Evolutionary conservation across 176 grass and related monocot species (phyloP), one percentile per base, ranked within the genome.

Genomic region (Avena eriantha): DNA sequence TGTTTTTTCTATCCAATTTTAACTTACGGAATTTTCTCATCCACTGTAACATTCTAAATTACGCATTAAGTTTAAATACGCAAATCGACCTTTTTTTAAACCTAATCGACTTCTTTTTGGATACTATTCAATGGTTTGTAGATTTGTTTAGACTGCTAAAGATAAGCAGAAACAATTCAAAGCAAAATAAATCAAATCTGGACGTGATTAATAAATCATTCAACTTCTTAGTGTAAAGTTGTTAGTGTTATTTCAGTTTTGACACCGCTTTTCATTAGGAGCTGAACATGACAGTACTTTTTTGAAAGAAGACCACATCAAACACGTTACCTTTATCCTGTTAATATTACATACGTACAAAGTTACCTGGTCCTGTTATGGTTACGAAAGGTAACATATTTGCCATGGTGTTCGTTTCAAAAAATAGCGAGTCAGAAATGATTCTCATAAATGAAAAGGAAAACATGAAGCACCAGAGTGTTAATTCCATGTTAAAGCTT

Each of bases 321-420:
- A 76, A 23, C 10, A 47, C 4, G 0, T 22, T 69, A 21, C 17
- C 19, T 72, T 73, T 21, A 21, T 47, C 69, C 41, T 47, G 21
- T 73, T 73, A 49, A 0, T 74, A 13, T 16, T 15, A 74, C 43
- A 3, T 48, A 73, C 23, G 2, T 73, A 23, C 21, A 48, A 63
- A 72, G 69, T 71, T 45, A 41, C 34, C 35, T 69, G 17, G 36
- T 73, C 70, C 41, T 73, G 43, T 73, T 73, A 73, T 15, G 15
- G 5, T 48, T 48, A 47, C 41, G 7, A 16, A 67, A 50, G 71
- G 71, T 74, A 74, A 17, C 14, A 7, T 74, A 29, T 10, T 74
- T 74, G 13, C 15, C 47, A 26, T 9, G 45, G 47, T 73, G 43
- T 17, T 49, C 13, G 1, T 50, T 74, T 3, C 2, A 74, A 49